Base-by-base conservation (phyloP, 345 rosid genomes). In the Eucalyptus tenuipes region DNA sequence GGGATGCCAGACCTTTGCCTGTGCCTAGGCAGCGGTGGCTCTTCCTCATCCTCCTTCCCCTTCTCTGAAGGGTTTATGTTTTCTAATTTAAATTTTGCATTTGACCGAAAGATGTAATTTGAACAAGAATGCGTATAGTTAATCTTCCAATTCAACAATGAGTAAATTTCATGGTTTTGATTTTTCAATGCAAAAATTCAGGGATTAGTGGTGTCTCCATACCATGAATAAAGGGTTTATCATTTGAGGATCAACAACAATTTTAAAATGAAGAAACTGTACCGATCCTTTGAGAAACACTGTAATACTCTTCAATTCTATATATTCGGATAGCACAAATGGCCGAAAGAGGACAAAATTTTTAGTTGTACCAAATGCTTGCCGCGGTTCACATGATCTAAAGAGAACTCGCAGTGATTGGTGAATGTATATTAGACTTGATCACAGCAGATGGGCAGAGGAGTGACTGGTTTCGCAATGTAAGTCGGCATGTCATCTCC, bases 401-500 rank as follows among this genome's bases (percentile, higher is more conserved):
- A 40, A 40, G 47, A 75, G 82, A 47, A 75, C 82, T 10, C 47
- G 47, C 12, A 40, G 27, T 18, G 47, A 75, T 37, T 20, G 82
- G 82, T 20, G 82, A 75, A 40, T 20, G 27, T 40, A 75, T n/a
- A 50, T 31, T 86, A 44, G 64, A 86, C 80, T 86, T 86, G 59
- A n/a, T 86, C 75, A 37, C 79, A 37, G 80, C 80, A 57, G 45
- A 31, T 42, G n/a, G 66, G 85, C 81, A 8, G 24, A 47, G 61
- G 14, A 88, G 89, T 57, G 82, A 87, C 86, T 13, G 93, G 92
- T 29, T 47, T 92, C 37, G 93, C 95, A 11, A 92, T 14, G 87
- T 42, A 88, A 12, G 90, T 91, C 14, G 95, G 94, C 33, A 86
- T 87, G 13, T 88, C 53, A 52, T 93, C 90, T 49, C 94, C 95